Conservation (phyloP, 768 basidiomycete genomes). For the Russula dissimulans region DNA sequence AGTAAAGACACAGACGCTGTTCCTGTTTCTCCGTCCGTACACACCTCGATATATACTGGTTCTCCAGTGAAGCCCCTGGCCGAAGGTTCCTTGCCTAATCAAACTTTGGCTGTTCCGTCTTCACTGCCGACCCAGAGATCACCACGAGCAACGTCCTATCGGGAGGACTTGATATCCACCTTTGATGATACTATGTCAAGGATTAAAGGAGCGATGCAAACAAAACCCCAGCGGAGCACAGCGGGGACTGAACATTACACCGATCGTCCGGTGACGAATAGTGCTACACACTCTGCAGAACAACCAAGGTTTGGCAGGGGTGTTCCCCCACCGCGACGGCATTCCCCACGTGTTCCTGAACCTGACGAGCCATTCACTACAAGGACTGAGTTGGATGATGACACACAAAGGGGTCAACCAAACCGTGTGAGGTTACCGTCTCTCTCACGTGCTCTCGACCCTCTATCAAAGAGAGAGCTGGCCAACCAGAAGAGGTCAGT, state of each 20-base stretch:
- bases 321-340: neutral
- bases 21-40: conserved; percentile 1
- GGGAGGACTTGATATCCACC: conserved; percentile 57
- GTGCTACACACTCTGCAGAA: neutral
- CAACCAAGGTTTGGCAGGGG: conserved; percentile 7
- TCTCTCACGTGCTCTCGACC: conserved; percentile 33
- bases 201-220: conserved; percentile 70
- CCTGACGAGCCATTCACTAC: conserved; percentile 18
- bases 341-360: neutral
- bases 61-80: neutral
- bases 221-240: conserved; percentile 42
- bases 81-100: conserved; percentile 5
- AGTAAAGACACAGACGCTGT: neutral
- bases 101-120: conserved; percentile 4
- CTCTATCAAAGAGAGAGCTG: conserved; percentile 41
- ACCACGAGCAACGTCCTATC: conserved; percentile 27
- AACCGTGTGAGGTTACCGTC: conserved; percentile 42
- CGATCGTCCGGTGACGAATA: conserved; percentile 8
- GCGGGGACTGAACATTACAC: conserved; percentile 26
- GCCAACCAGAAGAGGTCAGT: conserved; percentile 33
- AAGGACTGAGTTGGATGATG: conserved; percentile 21
- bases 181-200: conserved; percentile 78
- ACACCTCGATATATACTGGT: neutral
- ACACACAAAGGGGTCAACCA: conserved; percentile 9
- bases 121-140: conserved; percentile 18